Conservation (phyloP, 1,139 yeast genomes). For the Pichia sp. region DNA sequence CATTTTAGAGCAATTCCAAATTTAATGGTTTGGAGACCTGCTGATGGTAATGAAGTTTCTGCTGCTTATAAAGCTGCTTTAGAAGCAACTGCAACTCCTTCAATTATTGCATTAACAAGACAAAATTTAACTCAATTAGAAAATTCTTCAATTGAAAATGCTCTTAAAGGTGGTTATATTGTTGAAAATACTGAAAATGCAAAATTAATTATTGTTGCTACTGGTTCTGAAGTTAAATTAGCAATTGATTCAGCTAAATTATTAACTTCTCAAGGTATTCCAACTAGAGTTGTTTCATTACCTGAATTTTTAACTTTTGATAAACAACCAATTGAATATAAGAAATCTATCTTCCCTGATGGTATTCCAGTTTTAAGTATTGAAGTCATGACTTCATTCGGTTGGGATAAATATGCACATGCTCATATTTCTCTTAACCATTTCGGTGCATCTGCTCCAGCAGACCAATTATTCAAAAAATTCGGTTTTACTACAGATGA, state of each 20-base stretch:
- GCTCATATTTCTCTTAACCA: conserved; percentile 94
- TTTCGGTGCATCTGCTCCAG: conserved; percentile 98
- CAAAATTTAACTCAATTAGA: conserved; percentile 96
- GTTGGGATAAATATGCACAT: conserved; percentile 96
- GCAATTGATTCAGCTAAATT: conserved; percentile 76
- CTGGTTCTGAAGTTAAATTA: conserved; percentile 94
- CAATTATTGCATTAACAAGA: conserved; percentile 89
- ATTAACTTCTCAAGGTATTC: conserved; percentile 53
- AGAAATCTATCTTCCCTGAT: conserved; percentile 84
- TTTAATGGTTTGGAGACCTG: conserved; percentile 97
- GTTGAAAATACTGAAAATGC: conserved; percentile 54
- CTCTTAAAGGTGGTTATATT: conserved; percentile 93
- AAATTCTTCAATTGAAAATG: conserved; percentile 89
- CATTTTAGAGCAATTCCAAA: conserved; percentile 98
- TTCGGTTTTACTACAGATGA: conserved; percentile 95
- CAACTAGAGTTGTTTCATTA: conserved; percentile 80
- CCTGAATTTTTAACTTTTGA: conserved; percentile 94
- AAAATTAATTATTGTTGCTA: conserved; percentile 74
- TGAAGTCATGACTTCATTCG: conserved; percentile 88
- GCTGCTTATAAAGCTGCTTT: conserved; percentile 90
- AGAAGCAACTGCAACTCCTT: conserved; percentile 69
- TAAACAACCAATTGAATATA: conserved; percentile 72
- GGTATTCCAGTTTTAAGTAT: conserved; percentile 90
- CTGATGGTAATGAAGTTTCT: conserved; percentile 98
- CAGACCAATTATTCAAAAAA: conserved; percentile 70